Evolutionary conservation across 2,329 filamentous ascomycete genomes (phyloP), one percentile per base, ranked within the genome.

Genomic region (Aspergillus sp.): DNA sequence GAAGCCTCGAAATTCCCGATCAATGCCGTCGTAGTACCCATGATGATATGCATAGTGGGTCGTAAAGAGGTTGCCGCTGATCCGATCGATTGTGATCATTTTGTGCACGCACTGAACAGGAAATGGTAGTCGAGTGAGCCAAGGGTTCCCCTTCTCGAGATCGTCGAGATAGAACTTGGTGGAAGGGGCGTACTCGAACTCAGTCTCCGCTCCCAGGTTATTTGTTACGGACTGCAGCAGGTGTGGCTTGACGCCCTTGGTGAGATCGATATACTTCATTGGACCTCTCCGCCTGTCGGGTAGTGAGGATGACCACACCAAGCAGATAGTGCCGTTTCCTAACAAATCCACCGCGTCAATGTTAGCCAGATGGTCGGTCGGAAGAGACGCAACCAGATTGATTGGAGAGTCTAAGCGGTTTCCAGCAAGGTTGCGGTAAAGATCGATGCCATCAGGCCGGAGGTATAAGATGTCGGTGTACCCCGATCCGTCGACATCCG

Each of bases 1-100:
- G 25, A 59, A 59, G 3, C 57, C 57, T 15, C 50, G 57, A 30
- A 59, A 59, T 28, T 59, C 31, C 3, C 57, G 23, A 3, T 59
- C 57, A n/a, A 8, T 1, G n/a, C 34, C 34, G 25, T 59, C 57
- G n/a, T 48, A 59, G 50, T 49, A 54, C 11, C 57, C 57, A 52
- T 59, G 15, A 28, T 54, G 57, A 22, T 59, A 59, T 11, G 49
- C 49, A 15, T 59, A 59, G 1, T n/a, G 38, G 9, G 15, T 46
- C 2, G 38, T 47, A 11, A n/a, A 46, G 4, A 8, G 6, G 9
- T 23, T 58, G 4, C 22, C 19, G 13, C 31, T 45, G 31, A 58
- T 31, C 7, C 3, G 22, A 46, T 58, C 56, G 4, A 19, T 31
- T 9, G 31, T 45, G 4, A 15, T 31, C 19, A 51, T 52, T 3